Conservation (phyloP, 2,329 filamentous ascomycete genomes). For the Cladosporium austrohemisphaericum region DNA sequence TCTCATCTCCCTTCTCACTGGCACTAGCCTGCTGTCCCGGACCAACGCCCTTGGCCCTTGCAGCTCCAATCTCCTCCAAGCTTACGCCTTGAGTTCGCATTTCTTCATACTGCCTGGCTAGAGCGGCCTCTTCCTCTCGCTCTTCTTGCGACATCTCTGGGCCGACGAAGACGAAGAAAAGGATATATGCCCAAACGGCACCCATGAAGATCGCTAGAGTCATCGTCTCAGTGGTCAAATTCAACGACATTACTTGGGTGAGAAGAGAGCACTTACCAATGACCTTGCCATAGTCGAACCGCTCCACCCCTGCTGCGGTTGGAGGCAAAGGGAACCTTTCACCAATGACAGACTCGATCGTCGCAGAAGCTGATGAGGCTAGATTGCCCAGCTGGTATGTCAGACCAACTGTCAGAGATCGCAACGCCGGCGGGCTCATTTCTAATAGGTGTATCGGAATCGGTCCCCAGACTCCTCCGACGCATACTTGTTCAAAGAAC, state of each 20-base stretch:
- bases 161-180: constrained; percentile 35
- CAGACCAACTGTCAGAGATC: constrained; percentile 35
- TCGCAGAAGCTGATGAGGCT: constrained; percentile 35
- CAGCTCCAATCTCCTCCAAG: constrained; percentile 19
- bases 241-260: too few species aligned
- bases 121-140: constrained; percentile 21
- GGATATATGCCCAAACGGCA: constrained; percentile 27
- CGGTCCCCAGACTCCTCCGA: constrained; percentile 37
- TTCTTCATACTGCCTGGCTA: constrained; percentile 21
- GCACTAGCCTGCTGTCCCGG: background rate
- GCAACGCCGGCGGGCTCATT: constrained; percentile 34
- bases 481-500: constrained; percentile 39
- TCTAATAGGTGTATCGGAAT: constrained; percentile 40
- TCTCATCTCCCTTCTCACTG: constrained; percentile 9
- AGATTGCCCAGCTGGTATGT: constrained; percentile 41
- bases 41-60: constrained; percentile 11
- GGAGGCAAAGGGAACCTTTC: constrained; percentile 35
- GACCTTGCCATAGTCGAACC: constrained; percentile 39
- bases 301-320: constrained; percentile 25
- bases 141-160: constrained; percentile 29
- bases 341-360: constrained; percentile 37
- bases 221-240: too few species aligned
- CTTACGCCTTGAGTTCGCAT: constrained; percentile 19
- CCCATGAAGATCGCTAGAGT: constrained; percentile 20
- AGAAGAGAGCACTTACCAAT: constrained; percentile 30